phyloP scores from a whole-genome alignment of 2,329 filamentous ascomycete genomes.

The Penicillium sp. region DNA sequence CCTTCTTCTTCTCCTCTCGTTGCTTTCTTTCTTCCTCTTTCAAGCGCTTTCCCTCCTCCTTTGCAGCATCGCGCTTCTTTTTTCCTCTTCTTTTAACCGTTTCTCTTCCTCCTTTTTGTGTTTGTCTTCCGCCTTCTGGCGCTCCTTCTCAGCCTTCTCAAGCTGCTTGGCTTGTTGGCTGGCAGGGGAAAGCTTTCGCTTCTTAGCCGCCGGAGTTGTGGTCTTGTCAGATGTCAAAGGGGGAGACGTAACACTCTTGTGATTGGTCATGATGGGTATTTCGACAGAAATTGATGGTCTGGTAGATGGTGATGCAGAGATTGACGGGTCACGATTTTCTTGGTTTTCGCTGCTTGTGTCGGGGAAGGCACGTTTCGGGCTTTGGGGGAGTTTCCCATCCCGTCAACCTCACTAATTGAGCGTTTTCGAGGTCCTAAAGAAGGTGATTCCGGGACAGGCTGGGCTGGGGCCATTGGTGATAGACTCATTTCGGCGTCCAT shows the following conservation, averaged over 20 bases:
- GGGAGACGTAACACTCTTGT: background rate
- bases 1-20: conserved; percentile 43
- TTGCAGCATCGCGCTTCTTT: conserved; percentile 24
- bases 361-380: conserved; percentile 10
- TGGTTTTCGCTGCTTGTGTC: conserved; percentile 17
- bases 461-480: conserved; percentile 15
- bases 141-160: conserved; percentile 29
- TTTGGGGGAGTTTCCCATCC: conserved; percentile 9
- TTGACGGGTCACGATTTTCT: conserved; percentile 20
- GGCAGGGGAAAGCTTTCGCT: conserved; percentile 24
- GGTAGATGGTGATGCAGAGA: background rate
- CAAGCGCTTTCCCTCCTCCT: too few relatives aligned
- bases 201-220: conserved; percentile 22
- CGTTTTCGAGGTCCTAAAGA: conserved; percentile 24
- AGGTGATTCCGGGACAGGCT: conserved; percentile 15
- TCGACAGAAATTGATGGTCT: background rate
- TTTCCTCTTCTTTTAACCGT: conserved; percentile 24
- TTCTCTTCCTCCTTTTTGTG: conserved; percentile 34
- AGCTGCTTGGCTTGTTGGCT: conserved; percentile 33
- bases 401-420: conserved; percentile 28
- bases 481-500: conserved; percentile 23
- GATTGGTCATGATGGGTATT: background rate
- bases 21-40: conserved; percentile 41
- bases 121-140: conserved; percentile 31
- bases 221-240: conserved; percentile 1